Percentiles rank a stretch among this genome's conserved stretches.
phyloP scores from a whole-genome alignment of 805 yeast species.

The Wickerhamia fluorescens region DNA sequence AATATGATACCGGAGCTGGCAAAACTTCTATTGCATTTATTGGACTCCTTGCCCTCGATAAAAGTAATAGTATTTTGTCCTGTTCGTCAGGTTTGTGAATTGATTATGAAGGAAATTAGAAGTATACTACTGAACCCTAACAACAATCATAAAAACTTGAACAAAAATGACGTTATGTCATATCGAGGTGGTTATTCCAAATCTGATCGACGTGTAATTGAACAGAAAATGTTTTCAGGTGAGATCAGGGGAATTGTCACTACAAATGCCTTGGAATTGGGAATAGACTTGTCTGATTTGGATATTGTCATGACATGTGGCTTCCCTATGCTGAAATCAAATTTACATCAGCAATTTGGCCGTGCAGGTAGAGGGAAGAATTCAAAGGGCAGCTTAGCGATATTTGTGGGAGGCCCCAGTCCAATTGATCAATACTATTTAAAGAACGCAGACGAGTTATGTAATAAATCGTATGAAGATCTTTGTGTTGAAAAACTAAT shows the following conservation, averaged over 20 bases:
- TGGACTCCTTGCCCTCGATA: slow-evolving; percentile 46
- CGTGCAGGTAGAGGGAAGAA: slow-evolving; percentile 84
- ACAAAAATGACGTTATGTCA: slow-evolving; percentile 66
- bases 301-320: slow-evolving; percentile 93
- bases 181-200: slow-evolving; percentile 94
- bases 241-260: slow-evolving; percentile 80
- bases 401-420: slow-evolving; percentile 73
- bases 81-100: slow-evolving; percentile 79
- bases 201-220: slow-evolving; percentile 79
- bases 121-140: slow-evolving; percentile 13
- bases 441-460: slow-evolving; percentile 54
- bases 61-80: slow-evolving; percentile 88
- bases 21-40: slow-evolving; percentile 57
- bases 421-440: slow-evolving; percentile 86
- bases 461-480: slow-evolving; percentile 37
- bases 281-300: slow-evolving; percentile 88
- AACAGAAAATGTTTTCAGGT: slow-evolving; percentile 85
- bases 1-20: slow-evolving; percentile 75
- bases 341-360: slow-evolving; percentile 93
- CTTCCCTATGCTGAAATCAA: slow-evolving; percentile 81
- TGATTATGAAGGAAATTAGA: slow-evolving; percentile 77
- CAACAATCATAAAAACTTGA: slow-evolving; percentile 36
- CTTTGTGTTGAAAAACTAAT: slow-evolving; percentile 32
- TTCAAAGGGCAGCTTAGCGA: slow-evolving; percentile 70
- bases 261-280: slow-evolving; percentile 91